Percentiles rank a stretch among this genome's conserved stretches.
Conservation (phyloP, 306 rosid genomes). For the Delonix regia region DNA sequence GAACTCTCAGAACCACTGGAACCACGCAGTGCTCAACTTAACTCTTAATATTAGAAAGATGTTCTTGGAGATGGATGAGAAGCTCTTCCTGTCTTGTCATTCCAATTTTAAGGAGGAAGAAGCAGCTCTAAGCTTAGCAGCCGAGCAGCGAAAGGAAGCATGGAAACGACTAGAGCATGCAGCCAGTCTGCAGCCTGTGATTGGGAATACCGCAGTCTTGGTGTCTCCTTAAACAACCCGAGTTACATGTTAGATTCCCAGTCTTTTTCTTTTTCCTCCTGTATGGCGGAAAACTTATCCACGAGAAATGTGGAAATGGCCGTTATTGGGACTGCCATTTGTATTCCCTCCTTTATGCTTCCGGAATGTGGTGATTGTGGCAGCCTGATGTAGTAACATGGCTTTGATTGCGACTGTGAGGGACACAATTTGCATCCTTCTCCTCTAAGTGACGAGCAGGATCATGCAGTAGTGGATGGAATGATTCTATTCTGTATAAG, state of each 20-base stretch:
- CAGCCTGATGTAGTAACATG: constrained; percentile 57
- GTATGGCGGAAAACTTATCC: constrained; percentile 40
- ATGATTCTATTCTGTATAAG: constrained; percentile 47
- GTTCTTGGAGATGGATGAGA: constrained; percentile 91
- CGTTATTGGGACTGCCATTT: constrained; percentile 43
- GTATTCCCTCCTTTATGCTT: constrained; percentile 35
- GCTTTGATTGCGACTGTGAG: constrained; percentile 42
- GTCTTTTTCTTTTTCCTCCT: constrained; percentile 35
- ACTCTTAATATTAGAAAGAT: constrained; percentile 79
- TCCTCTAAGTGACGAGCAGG: constrained; percentile 45
- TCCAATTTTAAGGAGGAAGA: constrained; percentile 71
- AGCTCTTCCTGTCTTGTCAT: constrained; percentile 63
- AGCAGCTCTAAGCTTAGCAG: constrained; percentile 45
- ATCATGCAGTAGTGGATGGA: constrained; percentile 47
- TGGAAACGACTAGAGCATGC: constrained; percentile 80
- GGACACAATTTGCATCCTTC: constrained; percentile 38
- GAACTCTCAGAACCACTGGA: constrained; percentile 86
- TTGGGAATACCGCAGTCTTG: constrained; percentile 84
- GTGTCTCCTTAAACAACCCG: constrained; percentile 60
- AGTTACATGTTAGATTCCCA: constrained; percentile 44
- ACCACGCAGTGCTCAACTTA: constrained; percentile 83
- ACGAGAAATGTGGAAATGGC: constrained; percentile 49
- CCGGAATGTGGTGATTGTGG: constrained; percentile 29
- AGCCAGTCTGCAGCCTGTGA: constrained; percentile 74
- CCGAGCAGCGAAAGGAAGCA: constrained; percentile 69